phyloP scores from a whole-genome alignment of 352 stramenopile species.

The Phytophthora pisi region DNA sequence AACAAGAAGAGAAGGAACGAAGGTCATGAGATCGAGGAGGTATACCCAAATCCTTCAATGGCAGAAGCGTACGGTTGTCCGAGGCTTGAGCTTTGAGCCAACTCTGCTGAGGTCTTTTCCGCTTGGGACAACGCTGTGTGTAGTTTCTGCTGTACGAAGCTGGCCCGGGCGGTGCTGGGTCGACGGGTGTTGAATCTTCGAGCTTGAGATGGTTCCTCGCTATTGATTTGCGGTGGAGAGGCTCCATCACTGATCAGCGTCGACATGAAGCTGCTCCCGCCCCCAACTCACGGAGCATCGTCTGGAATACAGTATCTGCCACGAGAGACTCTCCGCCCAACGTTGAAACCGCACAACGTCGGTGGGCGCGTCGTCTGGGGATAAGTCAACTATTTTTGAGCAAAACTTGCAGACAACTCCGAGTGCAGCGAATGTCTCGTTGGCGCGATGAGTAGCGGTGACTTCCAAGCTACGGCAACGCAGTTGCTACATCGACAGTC shows the following conservation, averaged over 20 bases:
- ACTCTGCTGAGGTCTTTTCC: slow-evolving; percentile 43
- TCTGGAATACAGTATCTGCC: slow-evolving; percentile 12
- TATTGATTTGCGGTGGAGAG: slow-evolving; percentile 9
- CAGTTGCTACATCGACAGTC: slow-evolving; percentile 48
- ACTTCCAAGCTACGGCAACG: slow-evolving; percentile 35
- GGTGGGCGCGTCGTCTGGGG: background rate
- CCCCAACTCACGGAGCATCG: slow-evolving; percentile 30
- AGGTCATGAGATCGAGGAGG: background rate
- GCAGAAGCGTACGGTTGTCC: slow-evolving; percentile 22
- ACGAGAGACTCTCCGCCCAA: slow-evolving; percentile 12
- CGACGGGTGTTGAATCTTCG: slow-evolving; percentile 4
- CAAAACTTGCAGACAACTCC: background rate
- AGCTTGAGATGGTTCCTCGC: slow-evolving; percentile 15
- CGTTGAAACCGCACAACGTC: slow-evolving; percentile 32
- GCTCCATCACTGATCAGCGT: slow-evolving; percentile 33
- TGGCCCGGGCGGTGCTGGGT: slow-evolving; percentile 32
- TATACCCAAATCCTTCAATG: background rate
- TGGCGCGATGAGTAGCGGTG: slow-evolving; percentile 29
- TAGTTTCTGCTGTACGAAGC: slow-evolving; percentile 70
- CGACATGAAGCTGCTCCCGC: slow-evolving; percentile 34
- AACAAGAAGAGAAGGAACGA: slow-evolving; percentile 7
- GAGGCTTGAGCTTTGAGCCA: slow-evolving; percentile 32
- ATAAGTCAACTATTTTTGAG: slow-evolving; percentile 30
- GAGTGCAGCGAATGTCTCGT: slow-evolving; percentile 1
- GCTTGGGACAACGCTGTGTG: slow-evolving; percentile 60